Conservation (phyloP, 495 filamentous ascomycete species). For the Aspergillus sclerotioniger region DNA sequence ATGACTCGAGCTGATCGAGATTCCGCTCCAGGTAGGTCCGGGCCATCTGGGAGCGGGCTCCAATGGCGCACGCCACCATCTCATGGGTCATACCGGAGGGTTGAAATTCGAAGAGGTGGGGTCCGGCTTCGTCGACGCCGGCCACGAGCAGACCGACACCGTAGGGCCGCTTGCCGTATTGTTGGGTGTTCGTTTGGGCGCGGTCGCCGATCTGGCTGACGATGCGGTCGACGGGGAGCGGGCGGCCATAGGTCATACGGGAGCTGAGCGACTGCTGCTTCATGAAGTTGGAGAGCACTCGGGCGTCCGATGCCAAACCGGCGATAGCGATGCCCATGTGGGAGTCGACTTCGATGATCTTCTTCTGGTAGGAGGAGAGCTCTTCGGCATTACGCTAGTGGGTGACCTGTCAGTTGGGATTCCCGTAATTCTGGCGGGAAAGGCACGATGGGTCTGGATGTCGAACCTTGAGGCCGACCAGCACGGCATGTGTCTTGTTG, state of each 20-base stretch:
- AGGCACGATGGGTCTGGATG: not conserved
- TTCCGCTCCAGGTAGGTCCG: constrained; percentile 93
- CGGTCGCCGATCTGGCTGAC: constrained; percentile 90
- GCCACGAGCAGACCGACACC: constrained; percentile 92
- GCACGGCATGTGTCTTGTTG: constrained; percentile 95
- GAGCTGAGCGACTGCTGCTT: constrained; percentile 96
- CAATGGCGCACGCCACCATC: constrained; percentile 93
- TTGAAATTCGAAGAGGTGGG: constrained; percentile 98
- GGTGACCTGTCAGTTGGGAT: constrained; percentile 1
- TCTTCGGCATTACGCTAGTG: constrained; percentile 94
- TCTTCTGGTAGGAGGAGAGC: constrained; percentile 99
- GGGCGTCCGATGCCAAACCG: constrained; percentile 95
- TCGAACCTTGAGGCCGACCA: constrained; percentile 91
- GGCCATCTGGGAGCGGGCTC: constrained; percentile 94
- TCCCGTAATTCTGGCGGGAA: not conserved
- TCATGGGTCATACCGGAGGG: constrained; percentile 93
- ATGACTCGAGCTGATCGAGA: constrained; percentile 73
- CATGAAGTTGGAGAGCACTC: constrained; percentile 99
- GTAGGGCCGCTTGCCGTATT: constrained; percentile 95
- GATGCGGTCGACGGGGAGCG: constrained; percentile 83
- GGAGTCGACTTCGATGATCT: constrained; percentile 93
- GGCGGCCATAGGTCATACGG: constrained; percentile 90
- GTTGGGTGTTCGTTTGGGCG: constrained; percentile 96
- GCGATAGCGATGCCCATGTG: constrained; percentile 96
- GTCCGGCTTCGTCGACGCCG: constrained; percentile 87